A percentile compares a stretch with the other conserved stretches of the same genome.
These are phyloP conservation scores for Aureobasidium uvarum DNA, from an alignment of 2,329 filamentous ascomycete genomes.

Conservation along the genomic window DNA sequence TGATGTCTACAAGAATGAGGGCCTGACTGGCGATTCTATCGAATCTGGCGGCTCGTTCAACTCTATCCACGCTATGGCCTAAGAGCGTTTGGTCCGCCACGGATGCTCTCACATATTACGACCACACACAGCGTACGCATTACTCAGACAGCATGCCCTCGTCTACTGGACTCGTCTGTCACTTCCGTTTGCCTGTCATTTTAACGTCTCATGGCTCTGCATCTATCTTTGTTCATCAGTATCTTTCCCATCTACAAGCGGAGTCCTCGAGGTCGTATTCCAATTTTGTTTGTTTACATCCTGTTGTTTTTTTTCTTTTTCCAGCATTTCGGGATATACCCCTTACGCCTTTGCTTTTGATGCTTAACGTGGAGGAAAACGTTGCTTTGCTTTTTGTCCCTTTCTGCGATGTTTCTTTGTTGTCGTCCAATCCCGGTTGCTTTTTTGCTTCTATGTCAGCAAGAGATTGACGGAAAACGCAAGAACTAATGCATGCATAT, in stretches of 20 bases:
- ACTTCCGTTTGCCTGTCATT: background rate
- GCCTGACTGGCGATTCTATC: slow-evolving; percentile 10
- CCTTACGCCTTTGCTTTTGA: slow-evolving; percentile 2
- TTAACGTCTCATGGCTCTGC: background rate
- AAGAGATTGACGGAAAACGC: background rate
- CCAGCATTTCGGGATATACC: slow-evolving; percentile 7
- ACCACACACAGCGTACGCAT: background rate
- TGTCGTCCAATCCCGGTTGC: background rate
- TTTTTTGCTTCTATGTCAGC: background rate
- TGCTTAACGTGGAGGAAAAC: background rate
- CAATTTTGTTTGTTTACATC: background rate
- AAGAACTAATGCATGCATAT: slow-evolving; percentile 2
- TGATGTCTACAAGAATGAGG: slow-evolving; percentile 15
- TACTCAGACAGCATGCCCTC: background rate
- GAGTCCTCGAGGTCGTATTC: background rate
- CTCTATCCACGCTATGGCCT: background rate
- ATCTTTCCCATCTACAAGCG: background rate
- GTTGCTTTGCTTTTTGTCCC: background rate
- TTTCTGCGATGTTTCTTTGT: background rate
- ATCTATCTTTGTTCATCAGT: background rate
- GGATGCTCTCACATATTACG: background rate
- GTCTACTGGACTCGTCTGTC: background rate
- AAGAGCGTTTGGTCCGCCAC: background rate
- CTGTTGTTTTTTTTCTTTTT: slow-evolving; percentile 56
- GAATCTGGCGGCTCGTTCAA: slow-evolving; percentile 50